These are phyloP conservation scores for Tylopilus orsonianus DNA, from an alignment of 1,284 basidiomycete species.

Conservation along the genomic window DNA sequence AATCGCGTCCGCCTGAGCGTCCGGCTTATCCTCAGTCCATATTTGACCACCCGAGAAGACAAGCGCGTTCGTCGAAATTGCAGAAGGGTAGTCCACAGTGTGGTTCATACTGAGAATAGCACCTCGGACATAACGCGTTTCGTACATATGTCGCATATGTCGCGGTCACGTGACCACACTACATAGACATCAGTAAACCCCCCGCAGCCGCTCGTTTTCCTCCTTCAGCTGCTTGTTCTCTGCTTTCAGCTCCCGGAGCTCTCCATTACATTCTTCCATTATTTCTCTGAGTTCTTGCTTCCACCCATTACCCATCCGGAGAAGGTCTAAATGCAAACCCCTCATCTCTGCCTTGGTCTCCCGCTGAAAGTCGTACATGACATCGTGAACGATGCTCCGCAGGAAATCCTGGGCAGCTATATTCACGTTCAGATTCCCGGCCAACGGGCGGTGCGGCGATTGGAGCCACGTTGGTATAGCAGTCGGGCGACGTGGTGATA, in stretches of 20 bases:
- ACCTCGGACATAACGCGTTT: background rate
- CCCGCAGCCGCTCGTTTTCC: conserved; percentile 65
- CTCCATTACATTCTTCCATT: conserved; percentile 57
- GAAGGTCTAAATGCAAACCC: conserved; percentile 68
- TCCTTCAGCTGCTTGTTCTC: conserved; percentile 47
- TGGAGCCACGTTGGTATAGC: conserved; percentile 38
- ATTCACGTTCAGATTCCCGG: conserved; percentile 31
- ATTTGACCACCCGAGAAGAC: conserved; percentile 35
- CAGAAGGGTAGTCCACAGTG: conserved; percentile 9
- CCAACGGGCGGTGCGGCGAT: conserved; percentile 41
- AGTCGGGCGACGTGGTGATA: conserved; percentile 54
- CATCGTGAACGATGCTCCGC: conserved; percentile 61
- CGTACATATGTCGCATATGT: background rate
- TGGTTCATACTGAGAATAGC: conserved; percentile 15
- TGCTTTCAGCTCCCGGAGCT: conserved; percentile 26
- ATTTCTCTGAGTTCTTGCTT: conserved; percentile 54
- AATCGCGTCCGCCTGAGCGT: conserved; percentile 3
- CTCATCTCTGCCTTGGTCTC: conserved; percentile 67
- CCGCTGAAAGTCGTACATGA: conserved; percentile 67
- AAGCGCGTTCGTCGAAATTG: conserved; percentile 25
- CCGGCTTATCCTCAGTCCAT: conserved; percentile 22
- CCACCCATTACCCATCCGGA: conserved; percentile 64
- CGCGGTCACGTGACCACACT: conserved; percentile 20
- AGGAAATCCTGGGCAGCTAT: conserved; percentile 57
- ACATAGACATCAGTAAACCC: conserved; percentile 34